These are phyloP conservation scores for Aspergillus piperis DNA, from an alignment of 2,329 filamentous ascomycete genomes.

Conservation along the genomic window DNA sequence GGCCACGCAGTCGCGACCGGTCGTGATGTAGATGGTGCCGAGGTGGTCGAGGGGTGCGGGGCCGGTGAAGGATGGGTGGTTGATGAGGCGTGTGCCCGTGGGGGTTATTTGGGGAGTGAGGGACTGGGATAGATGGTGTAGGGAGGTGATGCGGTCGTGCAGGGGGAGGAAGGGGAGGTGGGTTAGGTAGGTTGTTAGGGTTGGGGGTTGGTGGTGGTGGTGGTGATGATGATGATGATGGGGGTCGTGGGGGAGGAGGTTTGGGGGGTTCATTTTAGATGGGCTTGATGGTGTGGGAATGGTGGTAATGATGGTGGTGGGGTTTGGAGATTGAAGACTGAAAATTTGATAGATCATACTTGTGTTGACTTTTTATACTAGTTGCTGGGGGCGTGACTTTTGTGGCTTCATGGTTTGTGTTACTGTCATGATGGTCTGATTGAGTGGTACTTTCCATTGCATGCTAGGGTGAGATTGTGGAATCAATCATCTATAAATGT, in stretches of 20 bases:
- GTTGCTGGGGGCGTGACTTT: too few species aligned
- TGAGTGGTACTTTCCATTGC: too few species aligned
- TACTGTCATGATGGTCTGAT: too few species aligned
- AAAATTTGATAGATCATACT: too few species aligned
- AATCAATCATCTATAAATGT: too few species aligned
- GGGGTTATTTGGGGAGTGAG: conserved; percentile 18
- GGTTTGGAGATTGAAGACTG: too few species aligned
- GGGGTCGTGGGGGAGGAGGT: not conserved
- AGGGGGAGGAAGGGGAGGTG: conserved; percentile 15
- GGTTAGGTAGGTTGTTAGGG: conserved; percentile 12
- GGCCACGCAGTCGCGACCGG: conserved; percentile 12
- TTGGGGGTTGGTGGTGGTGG: not conserved
- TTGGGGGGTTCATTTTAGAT: not conserved
- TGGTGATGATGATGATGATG: not conserved
- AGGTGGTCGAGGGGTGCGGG: conserved; percentile 19
- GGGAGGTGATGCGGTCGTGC: conserved; percentile 12
- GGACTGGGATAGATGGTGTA: conserved; percentile 14
- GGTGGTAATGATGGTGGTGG: too few species aligned
- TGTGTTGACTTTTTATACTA: too few species aligned
- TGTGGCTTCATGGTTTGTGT: too few species aligned
- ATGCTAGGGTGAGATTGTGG: too few species aligned
- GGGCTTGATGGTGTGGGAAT: not conserved
- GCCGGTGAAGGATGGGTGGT: conserved; percentile 17
- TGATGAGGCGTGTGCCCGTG: conserved; percentile 15
- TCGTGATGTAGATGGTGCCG: conserved; percentile 15